phyloP scores from a whole-genome alignment of 1,284 basidiomycete species.

The Trichosporon ovoides region DNA sequence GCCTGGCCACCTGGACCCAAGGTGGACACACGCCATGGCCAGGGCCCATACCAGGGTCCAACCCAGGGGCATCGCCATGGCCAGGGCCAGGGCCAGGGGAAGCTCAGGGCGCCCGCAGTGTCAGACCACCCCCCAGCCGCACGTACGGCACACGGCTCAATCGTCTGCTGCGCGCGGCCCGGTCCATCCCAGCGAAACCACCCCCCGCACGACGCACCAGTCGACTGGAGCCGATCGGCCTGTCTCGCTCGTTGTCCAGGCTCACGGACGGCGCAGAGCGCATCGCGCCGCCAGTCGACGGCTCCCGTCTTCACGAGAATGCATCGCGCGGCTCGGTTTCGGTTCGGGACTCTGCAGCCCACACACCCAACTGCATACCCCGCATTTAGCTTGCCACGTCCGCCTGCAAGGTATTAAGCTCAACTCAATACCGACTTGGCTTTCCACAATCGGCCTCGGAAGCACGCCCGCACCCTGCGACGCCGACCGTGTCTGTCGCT shows the following conservation, averaged over 20 bases:
- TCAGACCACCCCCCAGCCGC: neutral
- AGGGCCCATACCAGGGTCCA: too few relatives aligned
- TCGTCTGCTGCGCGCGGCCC: neutral
- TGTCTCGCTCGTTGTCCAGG: neutral
- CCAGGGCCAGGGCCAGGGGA: constrained; percentile 3
- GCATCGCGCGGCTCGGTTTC: neutral
- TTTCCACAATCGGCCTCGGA: neutral
- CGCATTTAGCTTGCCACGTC: neutral
- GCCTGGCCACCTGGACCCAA: too few relatives aligned
- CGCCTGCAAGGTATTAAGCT: neutral
- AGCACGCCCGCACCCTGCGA: too few relatives aligned
- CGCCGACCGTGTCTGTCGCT: too few relatives aligned
- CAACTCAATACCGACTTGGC: constrained; percentile 2
- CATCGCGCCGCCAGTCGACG: neutral
- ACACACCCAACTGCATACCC: neutral
- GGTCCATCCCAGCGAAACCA: neutral
- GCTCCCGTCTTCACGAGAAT: constrained; percentile 2
- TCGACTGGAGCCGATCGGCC: too few relatives aligned
- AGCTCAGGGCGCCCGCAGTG: neutral
- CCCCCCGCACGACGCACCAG: too few relatives aligned
- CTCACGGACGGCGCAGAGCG: neutral
- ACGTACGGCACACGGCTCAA: neutral
- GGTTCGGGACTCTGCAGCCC: neutral
- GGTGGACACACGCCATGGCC: neutral
- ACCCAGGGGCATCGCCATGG: too few relatives aligned